phyloP scores from a whole-genome alignment of 2,329 filamentous ascomycete genomes.

The Rutstroemia sp. region DNA sequence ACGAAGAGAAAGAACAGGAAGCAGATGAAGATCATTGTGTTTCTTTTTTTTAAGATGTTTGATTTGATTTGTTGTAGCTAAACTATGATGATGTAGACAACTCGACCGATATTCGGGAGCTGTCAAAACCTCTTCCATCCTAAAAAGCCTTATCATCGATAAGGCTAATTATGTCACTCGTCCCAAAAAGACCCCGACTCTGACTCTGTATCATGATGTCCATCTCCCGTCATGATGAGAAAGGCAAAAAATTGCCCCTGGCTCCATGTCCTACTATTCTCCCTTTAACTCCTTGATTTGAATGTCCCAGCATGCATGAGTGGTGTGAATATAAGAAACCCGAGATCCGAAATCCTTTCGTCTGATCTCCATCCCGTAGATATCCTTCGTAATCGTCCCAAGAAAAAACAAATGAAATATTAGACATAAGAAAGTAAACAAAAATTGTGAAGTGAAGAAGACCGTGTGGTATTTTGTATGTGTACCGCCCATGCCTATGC shows the following conservation, averaged over 20 bases:
- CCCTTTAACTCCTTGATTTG: not conserved
- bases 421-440: too few relatives aligned
- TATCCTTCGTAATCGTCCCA: not conserved
- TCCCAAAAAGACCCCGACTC: not conserved
- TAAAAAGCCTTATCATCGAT: too few relatives aligned
- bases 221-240: not conserved
- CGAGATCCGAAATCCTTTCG: not conserved
- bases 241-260: not conserved
- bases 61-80: not conserved
- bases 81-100: not conserved
- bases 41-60: not conserved
- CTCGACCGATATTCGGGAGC: not conserved
- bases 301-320: not conserved
- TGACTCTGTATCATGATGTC: not conserved
- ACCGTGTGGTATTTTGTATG: not conserved
- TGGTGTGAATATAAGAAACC: not conserved
- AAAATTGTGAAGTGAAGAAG: too few relatives aligned
- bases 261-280: not conserved
- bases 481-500: constrained; percentile 7
- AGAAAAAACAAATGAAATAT: not conserved
- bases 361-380: not conserved
- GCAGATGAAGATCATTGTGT: not conserved
- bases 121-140: not conserved
- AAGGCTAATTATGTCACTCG: not conserved
- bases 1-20: too few relatives aligned